Conservation (phyloP, 768 basidiomycete species). For the Tulasnella calospora region DNA sequence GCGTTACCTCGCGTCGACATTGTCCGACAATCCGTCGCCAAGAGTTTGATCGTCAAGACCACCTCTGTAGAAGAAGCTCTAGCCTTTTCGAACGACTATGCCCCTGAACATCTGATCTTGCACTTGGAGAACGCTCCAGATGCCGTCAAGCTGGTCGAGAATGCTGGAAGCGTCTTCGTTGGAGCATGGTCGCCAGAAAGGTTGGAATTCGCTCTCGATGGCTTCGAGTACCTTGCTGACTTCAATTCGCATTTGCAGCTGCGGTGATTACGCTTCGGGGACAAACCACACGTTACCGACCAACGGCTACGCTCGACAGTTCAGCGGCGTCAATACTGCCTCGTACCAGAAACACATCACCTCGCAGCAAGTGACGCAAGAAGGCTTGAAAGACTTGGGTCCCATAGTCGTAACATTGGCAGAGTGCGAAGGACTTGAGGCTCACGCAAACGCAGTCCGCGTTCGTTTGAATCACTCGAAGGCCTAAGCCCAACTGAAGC, state of each 20-base stretch:
- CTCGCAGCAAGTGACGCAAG: slow-evolving; percentile 81
- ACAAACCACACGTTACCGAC: slow-evolving; percentile 98
- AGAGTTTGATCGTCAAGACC: slow-evolving; percentile 82
- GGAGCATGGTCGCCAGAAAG: slow-evolving; percentile 94
- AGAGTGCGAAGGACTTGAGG: slow-evolving; percentile 90
- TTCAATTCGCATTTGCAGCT: slow-evolving; percentile 46
- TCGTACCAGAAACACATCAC: slow-evolving; percentile 99
- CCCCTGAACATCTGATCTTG: slow-evolving; percentile 94
- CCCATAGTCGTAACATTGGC: slow-evolving; percentile 86
- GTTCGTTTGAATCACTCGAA: slow-evolving; percentile 51
- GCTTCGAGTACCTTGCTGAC: background rate
- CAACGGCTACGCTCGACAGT: slow-evolving; percentile 94
- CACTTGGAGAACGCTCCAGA: slow-evolving; percentile 71
- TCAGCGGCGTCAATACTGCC: slow-evolving; percentile 93
- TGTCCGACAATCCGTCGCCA: slow-evolving; percentile 78
- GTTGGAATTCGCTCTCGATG: slow-evolving; percentile 40
- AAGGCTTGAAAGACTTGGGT: slow-evolving; percentile 72
- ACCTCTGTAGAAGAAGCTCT: slow-evolving; percentile 68
- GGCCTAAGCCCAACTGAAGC: background rate
- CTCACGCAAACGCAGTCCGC: slow-evolving; percentile 93
- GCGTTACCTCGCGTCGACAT: slow-evolving; percentile 87
- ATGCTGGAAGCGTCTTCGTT: slow-evolving; percentile 95
- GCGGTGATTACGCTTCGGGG: slow-evolving; percentile 97
- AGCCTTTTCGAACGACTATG: slow-evolving; percentile 91
- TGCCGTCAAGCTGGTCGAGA: slow-evolving; percentile 64